Evolutionary conservation across 148 eudicot genomes (phyloP), one percentile per base, ranked within the genome.

Genomic region (Cornus kousa): DNA sequence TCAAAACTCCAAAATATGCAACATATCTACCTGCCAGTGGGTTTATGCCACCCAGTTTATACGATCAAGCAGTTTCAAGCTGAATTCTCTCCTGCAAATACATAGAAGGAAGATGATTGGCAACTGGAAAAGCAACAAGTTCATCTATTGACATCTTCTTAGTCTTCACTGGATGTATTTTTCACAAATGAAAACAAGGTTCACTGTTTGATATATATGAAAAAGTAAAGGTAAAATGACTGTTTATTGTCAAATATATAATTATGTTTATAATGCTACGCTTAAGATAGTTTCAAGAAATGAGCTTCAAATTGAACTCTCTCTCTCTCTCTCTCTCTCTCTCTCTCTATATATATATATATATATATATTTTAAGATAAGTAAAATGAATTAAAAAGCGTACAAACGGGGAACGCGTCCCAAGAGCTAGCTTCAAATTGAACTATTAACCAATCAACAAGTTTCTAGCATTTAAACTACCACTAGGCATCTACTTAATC

Each of bases 11-110:
- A 53, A 16, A 53, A 53, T 53, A 53, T 11, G 59, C 22, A 62
- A 62, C 70, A 22, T 31, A 67, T 68, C 40, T 86, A 95, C 99
- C 99, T 79, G 99, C 99, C 67, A 95, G 74, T 67, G 99, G 99
- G 81, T 95, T 95, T 73, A 95, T 89, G 71, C 94, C 97, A 67
- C 97, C 99, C 57, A 93, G 83, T 83, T 93, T 95, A 83, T 95
- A 93, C 73, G 91, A 79, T 28, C 99, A 93, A 62, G 97, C 99
- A 37, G 94, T 93, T 87, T 95, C 99, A 71, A 90, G 88, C 87
- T 95, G 99, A 77, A 90, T 88, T 79, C 81, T 90, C 88, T 95
- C 99, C 99, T 95, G 88, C 80, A 92, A 71, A 55, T 23, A 28
- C 28, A 28, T 35, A 16, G 46, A 82, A 13, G 7, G 60, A 64